phyloP scores from a whole-genome alignment of 148 eudicot species.

The Bassia scoparia region DNA sequence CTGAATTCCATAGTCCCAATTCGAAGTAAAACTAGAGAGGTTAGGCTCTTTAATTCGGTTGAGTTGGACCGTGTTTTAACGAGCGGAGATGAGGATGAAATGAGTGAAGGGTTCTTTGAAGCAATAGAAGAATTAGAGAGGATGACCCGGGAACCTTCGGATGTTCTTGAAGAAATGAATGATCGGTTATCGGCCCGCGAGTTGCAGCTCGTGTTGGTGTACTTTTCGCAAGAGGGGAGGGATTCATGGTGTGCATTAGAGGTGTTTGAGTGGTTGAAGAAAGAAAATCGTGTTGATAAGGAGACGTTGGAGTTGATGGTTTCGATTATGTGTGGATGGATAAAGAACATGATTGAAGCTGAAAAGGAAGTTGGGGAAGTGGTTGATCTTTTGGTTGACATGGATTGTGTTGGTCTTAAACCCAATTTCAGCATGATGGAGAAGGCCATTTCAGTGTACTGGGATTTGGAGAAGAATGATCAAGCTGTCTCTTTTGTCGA shows the following conservation, averaged over 20 bases:
- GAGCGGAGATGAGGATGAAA: conserved; percentile 63
- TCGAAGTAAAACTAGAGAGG: conserved; percentile 33
- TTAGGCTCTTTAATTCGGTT: conserved; percentile 53
- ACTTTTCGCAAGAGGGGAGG: conserved; percentile 90
- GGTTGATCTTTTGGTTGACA: conserved; percentile 77
- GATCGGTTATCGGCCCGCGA: conserved; percentile 65
- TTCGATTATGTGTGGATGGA: conserved; percentile 85
- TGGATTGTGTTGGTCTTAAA: conserved; percentile 92
- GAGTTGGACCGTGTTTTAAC: conserved; percentile 65
- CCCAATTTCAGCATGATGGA: conserved; percentile 87
- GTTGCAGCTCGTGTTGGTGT: conserved; percentile 76
- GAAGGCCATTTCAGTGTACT: conserved; percentile 79
- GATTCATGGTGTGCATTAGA: conserved; percentile 96
- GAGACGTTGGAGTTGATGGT: conserved; percentile 98
- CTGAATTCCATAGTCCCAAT: conserved; percentile 24
- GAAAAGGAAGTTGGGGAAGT: conserved; percentile 53
- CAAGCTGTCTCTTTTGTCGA: conserved; percentile 55
- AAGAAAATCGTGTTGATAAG: conserved; percentile 85
- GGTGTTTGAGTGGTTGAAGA: conserved; percentile 92
- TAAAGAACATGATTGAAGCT: conserved; percentile 67
- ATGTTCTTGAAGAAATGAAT: conserved; percentile 82
- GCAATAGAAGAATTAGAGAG: conserved; percentile 90
- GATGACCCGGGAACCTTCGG: conserved; percentile 84
- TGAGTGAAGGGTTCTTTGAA: conserved; percentile 85
- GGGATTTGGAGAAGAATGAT: conserved; percentile 59